Percentiles rank a stretch among this genome's conserved stretches.
Conservation (phyloP, 208 protist genomes). For the Herpetomonas tarakana region DNA sequence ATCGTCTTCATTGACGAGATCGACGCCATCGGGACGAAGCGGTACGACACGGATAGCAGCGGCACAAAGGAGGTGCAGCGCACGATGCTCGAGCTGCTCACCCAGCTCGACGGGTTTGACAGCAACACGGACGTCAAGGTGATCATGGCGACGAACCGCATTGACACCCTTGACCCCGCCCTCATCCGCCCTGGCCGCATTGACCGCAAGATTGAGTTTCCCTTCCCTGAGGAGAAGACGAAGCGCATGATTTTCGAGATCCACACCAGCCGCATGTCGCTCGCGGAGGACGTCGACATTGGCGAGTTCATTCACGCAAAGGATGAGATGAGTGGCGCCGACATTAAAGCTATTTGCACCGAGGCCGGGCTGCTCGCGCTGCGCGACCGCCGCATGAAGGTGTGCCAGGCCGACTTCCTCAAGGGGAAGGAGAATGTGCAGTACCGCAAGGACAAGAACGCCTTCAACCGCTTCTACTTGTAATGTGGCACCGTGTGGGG, state of each 20-base stretch:
- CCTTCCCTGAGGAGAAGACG: conserved; percentile 99
- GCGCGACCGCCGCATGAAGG: conserved; percentile 99
- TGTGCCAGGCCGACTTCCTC: conserved; percentile 98
- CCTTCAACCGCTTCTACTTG: conserved; percentile 98
- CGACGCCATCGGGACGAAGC: conserved; percentile 99
- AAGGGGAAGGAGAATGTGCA: conserved; percentile 99
- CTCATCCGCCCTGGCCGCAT: conserved; percentile 99
- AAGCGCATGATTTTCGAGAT: conserved; percentile 99
- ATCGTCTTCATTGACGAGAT: conserved; percentile 99
- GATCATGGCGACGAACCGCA: conserved; percentile 99
- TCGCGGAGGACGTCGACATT: conserved; percentile 98
- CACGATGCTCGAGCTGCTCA: conserved; percentile 99
- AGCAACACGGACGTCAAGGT: conserved; percentile 99
- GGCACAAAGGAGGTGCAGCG: conserved; percentile 99
- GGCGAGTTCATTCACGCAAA: conserved; percentile 99
- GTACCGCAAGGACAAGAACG: conserved; percentile 98
- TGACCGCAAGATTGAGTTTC: conserved; percentile 99
- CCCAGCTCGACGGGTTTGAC: conserved; percentile 99
- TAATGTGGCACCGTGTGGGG: conserved; percentile 26
- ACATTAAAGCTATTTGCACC: conserved; percentile 99
- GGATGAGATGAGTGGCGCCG: conserved; percentile 99
- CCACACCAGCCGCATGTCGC: conserved; percentile 99
- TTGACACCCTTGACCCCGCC: conserved; percentile 99
- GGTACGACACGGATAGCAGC: conserved; percentile 97
- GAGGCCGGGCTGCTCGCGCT: conserved; percentile 99